Base-by-base conservation (phyloP, 1,284 basidiomycete species). In the Cryptococcus floricola region DNA sequence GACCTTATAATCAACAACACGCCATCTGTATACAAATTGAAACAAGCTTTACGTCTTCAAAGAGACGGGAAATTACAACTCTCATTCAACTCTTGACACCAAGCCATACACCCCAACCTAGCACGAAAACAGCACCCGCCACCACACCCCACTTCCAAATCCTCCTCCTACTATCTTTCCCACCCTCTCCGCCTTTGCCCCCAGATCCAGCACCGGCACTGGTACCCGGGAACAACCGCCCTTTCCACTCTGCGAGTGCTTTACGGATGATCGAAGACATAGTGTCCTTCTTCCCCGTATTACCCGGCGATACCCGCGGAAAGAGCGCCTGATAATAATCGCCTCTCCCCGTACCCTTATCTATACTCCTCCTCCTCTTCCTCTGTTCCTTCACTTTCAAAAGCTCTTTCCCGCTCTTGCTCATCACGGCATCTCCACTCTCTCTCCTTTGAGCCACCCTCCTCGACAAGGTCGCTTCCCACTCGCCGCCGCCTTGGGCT, bases 401-500 rank as follows among this genome's bases (percentile, higher is more conserved):
- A 31, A 9, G 44, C n/a, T 34, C 46, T 5, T 14, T 18, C 8
- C 48, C 42, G 9, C 42, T n/a, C 42, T 44, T 19, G 18, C n/a
- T n/a, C 19, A 44, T 2, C 6, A 9, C 31, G 4, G 46, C 46
- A 48, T 31, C 48, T 19, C n/a, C 38, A n/a, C 28, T 38, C 50
- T 71, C 66, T 28, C 67, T 61, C 4, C 71, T 59, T 38, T 67
- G 64, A 2, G 73, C 73, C 9, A 75, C 55, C n/a, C 73, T 62
- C 13, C 73, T 61, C 0, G 60, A 64, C 5, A 73, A 59, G 4
- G 59, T 67, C 1, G 73, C 73, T 59, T 75, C 71, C 73, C 73
- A 75, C 45, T 75, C 71, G 5, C 69, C 69, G 1, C 70, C 67
- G 13, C 68, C 72, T 23, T 64, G 56, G 0, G 67, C 66, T 16